phyloP scores from a whole-genome alignment of 768 basidiomycete species.

The Collybiopsis confluens region DNA sequence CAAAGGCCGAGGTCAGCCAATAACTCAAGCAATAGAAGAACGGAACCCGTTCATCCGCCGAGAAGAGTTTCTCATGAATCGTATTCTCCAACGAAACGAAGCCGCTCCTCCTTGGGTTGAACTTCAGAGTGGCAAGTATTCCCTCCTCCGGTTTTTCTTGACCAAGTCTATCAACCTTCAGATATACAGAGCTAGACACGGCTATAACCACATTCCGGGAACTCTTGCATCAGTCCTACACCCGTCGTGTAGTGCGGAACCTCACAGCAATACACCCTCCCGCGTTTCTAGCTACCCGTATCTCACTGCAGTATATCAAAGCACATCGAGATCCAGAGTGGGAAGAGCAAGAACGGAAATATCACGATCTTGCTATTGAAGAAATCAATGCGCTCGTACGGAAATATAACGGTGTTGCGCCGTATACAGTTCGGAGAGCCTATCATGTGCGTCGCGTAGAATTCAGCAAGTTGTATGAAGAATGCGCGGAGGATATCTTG shows the following conservation, averaged over 20 bases:
- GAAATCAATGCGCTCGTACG: conserved; percentile 75
- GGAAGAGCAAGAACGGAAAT: conserved; percentile 61
- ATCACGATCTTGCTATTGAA: conserved; percentile 63
- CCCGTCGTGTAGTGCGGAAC: conserved; percentile 66
- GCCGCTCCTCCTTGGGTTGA: conserved; percentile 87
- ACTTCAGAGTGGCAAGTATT: conserved; percentile 55
- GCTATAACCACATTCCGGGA: conserved; percentile 60
- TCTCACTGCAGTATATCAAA: conserved; percentile 31
- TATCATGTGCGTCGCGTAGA: conserved; percentile 56
- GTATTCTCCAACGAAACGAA: conserved; percentile 79
- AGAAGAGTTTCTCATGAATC: conserved; percentile 83
- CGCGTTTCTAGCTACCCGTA: conserved; percentile 28
- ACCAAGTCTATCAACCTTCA: neutral
- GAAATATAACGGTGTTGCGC: conserved; percentile 77
- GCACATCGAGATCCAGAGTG: conserved; percentile 61
- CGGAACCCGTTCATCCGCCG: conserved; percentile 58
- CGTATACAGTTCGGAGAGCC: conserved; percentile 67
- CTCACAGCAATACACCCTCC: conserved; percentile 44
- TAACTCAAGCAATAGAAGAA: conserved; percentile 34
- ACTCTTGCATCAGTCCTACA: conserved; percentile 64
- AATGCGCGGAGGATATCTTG: conserved; percentile 49
- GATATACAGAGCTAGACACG: conserved; percentile 65
- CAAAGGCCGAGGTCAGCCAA: conserved; percentile 54
- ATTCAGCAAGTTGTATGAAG: conserved; percentile 49
- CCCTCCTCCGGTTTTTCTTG: neutral